A percentile compares a stretch with the other conserved stretches of the same genome.
Conservation (phyloP, 106 monocot genomes). For the Triglochin maritima region DNA sequence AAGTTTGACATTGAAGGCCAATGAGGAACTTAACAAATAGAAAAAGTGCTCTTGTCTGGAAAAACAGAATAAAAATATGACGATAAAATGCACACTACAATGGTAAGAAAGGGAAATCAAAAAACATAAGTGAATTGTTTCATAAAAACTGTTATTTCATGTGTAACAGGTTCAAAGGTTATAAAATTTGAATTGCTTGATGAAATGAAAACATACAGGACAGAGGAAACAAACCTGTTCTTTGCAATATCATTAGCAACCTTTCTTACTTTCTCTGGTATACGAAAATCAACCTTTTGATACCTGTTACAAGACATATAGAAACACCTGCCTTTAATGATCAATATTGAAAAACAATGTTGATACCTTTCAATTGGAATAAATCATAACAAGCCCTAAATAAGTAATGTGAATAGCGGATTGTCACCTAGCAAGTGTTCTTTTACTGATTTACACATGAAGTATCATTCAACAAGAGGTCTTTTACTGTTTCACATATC, state of each 20-base stretch:
- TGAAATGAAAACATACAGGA: not conserved
- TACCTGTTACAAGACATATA: constrained; percentile 22
- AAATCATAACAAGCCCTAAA: too few species aligned
- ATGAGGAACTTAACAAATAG: too few species aligned
- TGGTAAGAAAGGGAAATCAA: not conserved
- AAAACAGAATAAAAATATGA: too few species aligned
- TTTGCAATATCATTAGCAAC: constrained; percentile 8
- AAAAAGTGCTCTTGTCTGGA: too few species aligned
- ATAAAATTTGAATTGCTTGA: not conserved
- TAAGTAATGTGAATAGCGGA: too few species aligned
- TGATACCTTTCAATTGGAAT: too few species aligned
- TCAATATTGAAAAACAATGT: not conserved
- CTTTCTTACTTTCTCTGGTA: constrained; percentile 37
- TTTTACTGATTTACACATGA: too few species aligned
- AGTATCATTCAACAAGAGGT: too few species aligned
- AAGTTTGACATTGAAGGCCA: too few species aligned
- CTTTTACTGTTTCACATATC: too few species aligned
- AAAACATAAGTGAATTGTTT: not conserved
- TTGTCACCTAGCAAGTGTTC: too few species aligned
- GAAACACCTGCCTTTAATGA: not conserved
- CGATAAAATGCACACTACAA: not conserved
- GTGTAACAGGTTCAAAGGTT: not conserved
- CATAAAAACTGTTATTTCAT: too few species aligned
- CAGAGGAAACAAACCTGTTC: constrained; percentile 13
- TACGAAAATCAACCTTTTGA: constrained; percentile 70